Base-by-base conservation (phyloP, 345 rosid genomes). In the Euphorbia tirucalli region DNA sequence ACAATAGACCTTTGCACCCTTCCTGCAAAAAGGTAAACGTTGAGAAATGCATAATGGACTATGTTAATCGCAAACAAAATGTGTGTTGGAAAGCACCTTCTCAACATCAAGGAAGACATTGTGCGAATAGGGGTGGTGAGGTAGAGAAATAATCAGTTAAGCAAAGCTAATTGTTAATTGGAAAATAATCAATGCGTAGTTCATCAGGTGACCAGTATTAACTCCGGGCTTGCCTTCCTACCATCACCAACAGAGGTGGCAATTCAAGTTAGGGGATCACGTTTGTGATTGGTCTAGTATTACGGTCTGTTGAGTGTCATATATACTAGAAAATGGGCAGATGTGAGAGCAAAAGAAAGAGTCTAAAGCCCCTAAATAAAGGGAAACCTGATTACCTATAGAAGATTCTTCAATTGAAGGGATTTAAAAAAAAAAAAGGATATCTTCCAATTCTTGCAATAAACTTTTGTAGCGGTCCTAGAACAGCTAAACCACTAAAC, bases 1-100 rank as follows among this genome's bases (percentile, higher is more conserved):
- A 95, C 65, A 94, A 73, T 62, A 92, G 85, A 48, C 95, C 98
- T 79, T 94, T 94, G 79, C 97, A 92, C 71, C 98, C 98, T 81
- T 94, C 98, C 98, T 94, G 89, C 69, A 66, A 73, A 39, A 65
- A 25, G n/a, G 21, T 28, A 37, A 46, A 43, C 4, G 0, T 46
- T 22, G 3, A 49, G 27, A 30, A 25, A 61, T 49, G 32, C 24
- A 54, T 43, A 43, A 71, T 32, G 18, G 19, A 43, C 52, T 3
- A 8, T 28, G 31, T 11, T 48, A 6, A 18, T 48, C 27, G 16
- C 41, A 65, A 14, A 49, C n/a, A 66, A 66, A 48, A 48, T 28
- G 57, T 52, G 11, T 19, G 25, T 11, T 25, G 19, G 65, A 43
- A 66, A 25, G 41, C 16, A 46, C 2, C 52, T 46, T 46, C 18